These are phyloP conservation scores for Epicoccum sorghinum DNA, from an alignment of 2,329 filamentous ascomycete genomes.

Conservation along the genomic window DNA sequence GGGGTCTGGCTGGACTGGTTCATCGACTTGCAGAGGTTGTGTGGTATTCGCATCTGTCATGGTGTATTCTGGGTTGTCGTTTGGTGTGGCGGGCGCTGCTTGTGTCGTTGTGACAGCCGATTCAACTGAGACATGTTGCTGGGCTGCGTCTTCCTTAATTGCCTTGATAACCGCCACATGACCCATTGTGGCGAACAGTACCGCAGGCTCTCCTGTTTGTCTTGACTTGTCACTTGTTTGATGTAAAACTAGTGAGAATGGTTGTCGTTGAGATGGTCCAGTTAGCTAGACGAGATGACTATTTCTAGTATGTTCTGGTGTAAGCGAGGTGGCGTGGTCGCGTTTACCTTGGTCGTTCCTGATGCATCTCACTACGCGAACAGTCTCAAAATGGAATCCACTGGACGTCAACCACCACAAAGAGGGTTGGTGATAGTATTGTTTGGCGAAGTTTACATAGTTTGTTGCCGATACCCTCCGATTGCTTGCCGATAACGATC, in stretches of 20 bases:
- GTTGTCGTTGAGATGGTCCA: too few species aligned
- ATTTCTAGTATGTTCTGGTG: background rate
- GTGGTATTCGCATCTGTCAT: background rate
- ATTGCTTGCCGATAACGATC: background rate
- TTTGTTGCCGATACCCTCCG: background rate
- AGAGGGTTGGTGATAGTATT: background rate
- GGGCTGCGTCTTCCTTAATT: background rate
- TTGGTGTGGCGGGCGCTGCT: background rate
- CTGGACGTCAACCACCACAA: background rate
- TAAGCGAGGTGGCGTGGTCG: conserved; percentile 3
- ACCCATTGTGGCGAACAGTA: conserved; percentile 2
- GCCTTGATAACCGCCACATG: background rate
- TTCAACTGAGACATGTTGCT: background rate
- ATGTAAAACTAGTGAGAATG: too few species aligned
- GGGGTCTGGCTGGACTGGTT: background rate
- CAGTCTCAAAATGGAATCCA: background rate
- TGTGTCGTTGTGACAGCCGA: background rate
- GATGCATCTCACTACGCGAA: background rate
- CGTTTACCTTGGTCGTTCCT: background rate
- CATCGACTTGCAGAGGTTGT: background rate
- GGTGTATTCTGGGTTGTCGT: background rate
- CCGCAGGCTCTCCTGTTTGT: too few species aligned
- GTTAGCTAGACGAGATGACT: background rate
- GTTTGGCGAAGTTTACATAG: background rate
- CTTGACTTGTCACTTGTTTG: too few species aligned